phyloP scores from a whole-genome alignment of 371 early-diverging fungal species.

The Lichtheimia ornata region DNA sequence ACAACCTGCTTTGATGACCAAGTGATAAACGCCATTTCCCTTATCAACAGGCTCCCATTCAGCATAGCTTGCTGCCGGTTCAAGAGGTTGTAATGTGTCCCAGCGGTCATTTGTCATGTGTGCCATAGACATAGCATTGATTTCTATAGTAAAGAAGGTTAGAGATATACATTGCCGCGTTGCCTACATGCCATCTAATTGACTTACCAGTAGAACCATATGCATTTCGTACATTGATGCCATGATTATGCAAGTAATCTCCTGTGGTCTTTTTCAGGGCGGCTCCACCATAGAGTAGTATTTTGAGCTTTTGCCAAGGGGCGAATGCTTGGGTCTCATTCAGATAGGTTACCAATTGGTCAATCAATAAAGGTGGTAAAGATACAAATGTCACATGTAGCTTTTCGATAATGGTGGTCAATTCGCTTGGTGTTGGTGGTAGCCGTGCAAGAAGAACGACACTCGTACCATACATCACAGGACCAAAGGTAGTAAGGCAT shows the following conservation, averaged over 20 bases:
- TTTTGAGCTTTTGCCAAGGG: constrained; percentile 2
- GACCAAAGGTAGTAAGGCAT: background rate
- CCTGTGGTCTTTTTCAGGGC: background rate
- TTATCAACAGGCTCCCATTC: constrained; percentile 1
- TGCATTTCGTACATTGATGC: constrained; percentile 8
- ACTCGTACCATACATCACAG: background rate
- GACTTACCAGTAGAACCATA: constrained; percentile 12
- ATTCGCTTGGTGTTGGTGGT: background rate
- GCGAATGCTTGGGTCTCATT: background rate
- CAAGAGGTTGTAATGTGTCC: background rate
- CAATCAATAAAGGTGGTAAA: background rate
- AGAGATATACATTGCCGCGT: background rate
- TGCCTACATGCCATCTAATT: background rate
- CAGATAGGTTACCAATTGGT: background rate
- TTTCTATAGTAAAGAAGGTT: background rate
- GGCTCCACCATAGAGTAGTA: constrained; percentile 8
- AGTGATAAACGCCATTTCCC: background rate
- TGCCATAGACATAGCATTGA: constrained; percentile 1
- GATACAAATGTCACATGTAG: background rate
- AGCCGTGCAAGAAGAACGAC: background rate
- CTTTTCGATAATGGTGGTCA: background rate
- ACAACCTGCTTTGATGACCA: constrained; percentile 7
- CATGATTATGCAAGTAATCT: constrained; percentile 3
- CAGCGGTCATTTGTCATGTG: background rate
- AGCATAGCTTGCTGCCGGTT: background rate